Conservation (phyloP, 176 grass and related monocot genomes). For the Juncus inflexus region DNA sequence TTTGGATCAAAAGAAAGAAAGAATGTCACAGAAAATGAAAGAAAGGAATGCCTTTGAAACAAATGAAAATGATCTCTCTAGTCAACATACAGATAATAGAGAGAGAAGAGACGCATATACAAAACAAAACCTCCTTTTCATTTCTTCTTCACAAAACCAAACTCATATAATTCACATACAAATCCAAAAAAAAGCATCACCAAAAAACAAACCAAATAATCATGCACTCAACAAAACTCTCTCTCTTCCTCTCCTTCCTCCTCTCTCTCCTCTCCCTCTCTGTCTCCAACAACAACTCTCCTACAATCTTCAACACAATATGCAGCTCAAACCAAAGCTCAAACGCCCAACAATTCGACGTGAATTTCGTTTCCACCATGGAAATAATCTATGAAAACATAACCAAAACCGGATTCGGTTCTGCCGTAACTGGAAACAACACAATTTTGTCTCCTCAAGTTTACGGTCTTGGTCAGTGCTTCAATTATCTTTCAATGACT, state of each 20-base stretch:
- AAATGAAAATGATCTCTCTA: too few relatives aligned
- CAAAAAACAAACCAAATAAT: too few relatives aligned
- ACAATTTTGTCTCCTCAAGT: conserved; percentile 18
- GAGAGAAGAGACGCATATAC: too few relatives aligned
- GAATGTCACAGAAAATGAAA: too few relatives aligned
- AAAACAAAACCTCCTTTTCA: too few relatives aligned
- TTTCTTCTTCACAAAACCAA: neutral
- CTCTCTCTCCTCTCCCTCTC: neutral
- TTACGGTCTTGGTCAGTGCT: conserved; percentile 61
- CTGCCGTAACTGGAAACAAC: conserved; percentile 35
- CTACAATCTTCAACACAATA: conserved; percentile 40
- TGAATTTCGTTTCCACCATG: conserved; percentile 56
- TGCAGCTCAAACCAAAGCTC: conserved; percentile 26
- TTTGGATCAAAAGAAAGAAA: too few relatives aligned
- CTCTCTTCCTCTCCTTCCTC: conserved; percentile 7
- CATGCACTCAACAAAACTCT: neutral
- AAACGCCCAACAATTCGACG: conserved; percentile 43
- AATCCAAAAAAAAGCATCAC: neutral
- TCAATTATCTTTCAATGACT: conserved; percentile 51
- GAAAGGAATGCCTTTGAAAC: too few relatives aligned
- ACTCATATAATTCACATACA: neutral
- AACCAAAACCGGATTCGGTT: conserved; percentile 46
- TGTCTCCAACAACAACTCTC: neutral
- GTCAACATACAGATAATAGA: too few relatives aligned
- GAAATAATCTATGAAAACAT: conserved; percentile 64